Conservation (phyloP, 768 basidiomycete species). For the Kwoniella bestiolae region DNA sequence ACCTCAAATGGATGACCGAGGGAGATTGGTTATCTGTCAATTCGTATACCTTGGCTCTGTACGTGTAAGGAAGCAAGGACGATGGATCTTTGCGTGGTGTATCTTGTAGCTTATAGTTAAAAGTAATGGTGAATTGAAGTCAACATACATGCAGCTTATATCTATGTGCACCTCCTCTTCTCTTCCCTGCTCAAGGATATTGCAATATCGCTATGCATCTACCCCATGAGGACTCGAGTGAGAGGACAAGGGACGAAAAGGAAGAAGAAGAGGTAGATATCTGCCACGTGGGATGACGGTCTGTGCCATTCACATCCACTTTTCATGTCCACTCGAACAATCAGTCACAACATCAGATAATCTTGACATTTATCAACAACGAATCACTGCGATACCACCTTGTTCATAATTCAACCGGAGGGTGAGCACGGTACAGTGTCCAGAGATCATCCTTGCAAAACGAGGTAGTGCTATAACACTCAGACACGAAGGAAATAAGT, state of each 20-base stretch:
- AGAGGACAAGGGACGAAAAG: background rate
- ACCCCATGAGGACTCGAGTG: background rate
- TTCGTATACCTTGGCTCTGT: constrained; percentile 34
- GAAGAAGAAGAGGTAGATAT: background rate
- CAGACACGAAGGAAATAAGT: too few species aligned
- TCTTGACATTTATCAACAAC: too few species aligned
- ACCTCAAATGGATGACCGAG: constrained; percentile 46
- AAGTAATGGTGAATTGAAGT: background rate
- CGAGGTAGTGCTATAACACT: too few species aligned
- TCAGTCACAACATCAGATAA: too few species aligned
- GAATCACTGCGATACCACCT: too few species aligned
- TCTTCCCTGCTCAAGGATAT: background rate
- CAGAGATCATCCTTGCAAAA: too few species aligned
- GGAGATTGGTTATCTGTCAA: constrained; percentile 42
- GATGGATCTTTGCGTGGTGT: background rate
- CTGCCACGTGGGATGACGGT: background rate
- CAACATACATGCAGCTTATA: background rate
- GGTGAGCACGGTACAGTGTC: too few species aligned
- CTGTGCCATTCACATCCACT: too few species aligned
- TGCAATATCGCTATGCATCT: background rate
- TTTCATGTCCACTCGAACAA: constrained; percentile 16
- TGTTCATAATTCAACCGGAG: too few species aligned
- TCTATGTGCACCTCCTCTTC: background rate
- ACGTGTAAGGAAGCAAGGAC: constrained; percentile 20
- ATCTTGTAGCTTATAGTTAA: too few species aligned